A percentile compares a stretch with the other conserved stretches of the same genome.
These are phyloP conservation scores for Eleusine indica DNA, from an alignment of 176 grass and related monocot genomes.

Conservation along the genomic window DNA sequence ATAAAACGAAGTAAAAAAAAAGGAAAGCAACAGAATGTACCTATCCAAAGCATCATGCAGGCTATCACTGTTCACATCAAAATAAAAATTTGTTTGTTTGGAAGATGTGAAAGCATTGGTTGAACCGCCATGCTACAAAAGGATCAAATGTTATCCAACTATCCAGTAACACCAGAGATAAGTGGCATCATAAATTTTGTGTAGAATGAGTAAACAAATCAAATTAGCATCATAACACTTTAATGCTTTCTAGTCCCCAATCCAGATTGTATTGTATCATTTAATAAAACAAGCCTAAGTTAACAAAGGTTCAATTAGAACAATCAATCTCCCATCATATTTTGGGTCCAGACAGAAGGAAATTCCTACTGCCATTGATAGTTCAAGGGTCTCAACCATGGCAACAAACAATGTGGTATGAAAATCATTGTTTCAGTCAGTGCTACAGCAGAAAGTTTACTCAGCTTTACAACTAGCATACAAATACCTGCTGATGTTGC, in stretches of 20 bases:
- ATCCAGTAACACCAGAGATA: constrained; percentile 13
- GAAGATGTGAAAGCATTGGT: constrained; percentile 87
- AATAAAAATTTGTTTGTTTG: constrained; percentile 84
- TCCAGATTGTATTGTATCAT: neutral
- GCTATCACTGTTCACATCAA: constrained; percentile 89
- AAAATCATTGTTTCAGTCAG: constrained; percentile 1
- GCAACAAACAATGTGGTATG: neutral
- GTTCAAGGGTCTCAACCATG: neutral
- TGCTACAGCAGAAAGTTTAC: constrained; percentile 28
- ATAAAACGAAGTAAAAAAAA: constrained; percentile 28
- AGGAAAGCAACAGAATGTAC: constrained; percentile 40
- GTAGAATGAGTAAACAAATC: constrained; percentile 5
- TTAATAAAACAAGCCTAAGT: neutral
- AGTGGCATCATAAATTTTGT: constrained; percentile 3
- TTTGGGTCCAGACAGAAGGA: constrained; percentile 8
- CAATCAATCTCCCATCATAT: neutral
- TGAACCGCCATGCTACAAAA: constrained; percentile 88
- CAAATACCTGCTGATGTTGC: constrained; percentile 13
- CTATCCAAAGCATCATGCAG: constrained; percentile 90
- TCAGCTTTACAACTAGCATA: constrained; percentile 1
- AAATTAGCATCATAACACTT: neutral
- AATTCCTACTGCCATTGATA: constrained; percentile 25
- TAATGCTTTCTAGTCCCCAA: neutral
- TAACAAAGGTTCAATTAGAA: constrained; percentile 5
- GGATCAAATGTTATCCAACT: constrained; percentile 34